These are phyloP conservation scores for Helianthus tuberosus DNA, from an alignment of 129 eudicot genomes.

Conservation along the genomic window DNA sequence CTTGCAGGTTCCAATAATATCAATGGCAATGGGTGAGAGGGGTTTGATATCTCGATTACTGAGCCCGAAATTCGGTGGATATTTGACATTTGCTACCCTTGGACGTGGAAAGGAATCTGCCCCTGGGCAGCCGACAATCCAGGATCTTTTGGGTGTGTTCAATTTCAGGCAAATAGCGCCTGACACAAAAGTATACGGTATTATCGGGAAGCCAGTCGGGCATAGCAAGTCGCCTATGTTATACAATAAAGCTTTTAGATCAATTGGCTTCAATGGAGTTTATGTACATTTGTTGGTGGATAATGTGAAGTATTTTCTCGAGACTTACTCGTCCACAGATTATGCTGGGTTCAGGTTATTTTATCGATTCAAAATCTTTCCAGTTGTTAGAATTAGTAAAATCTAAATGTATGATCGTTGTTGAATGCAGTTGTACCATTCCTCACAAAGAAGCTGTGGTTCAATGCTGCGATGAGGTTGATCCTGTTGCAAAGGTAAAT, in stretches of 20 bases:
- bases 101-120: conserved; percentile 78
- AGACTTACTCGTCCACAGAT: conserved; percentile 79
- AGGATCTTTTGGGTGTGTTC: conserved; percentile 68
- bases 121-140: conserved; percentile 92
- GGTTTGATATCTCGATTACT: conserved; percentile 85
- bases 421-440: conserved; percentile 79
- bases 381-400: not conserved
- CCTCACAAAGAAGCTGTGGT: conserved; percentile 86
- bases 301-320: conserved; percentile 56
- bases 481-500: conserved; percentile 84
- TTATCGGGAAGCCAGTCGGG: conserved; percentile 93
- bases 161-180: conserved; percentile 75
- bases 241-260: conserved; percentile 75
- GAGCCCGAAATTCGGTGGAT: conserved; percentile 92
- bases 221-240: conserved; percentile 88
- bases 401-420: not conserved
- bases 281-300: conserved; percentile 85
- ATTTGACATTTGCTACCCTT: conserved; percentile 81
- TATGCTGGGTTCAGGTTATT: conserved; percentile 86
- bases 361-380: conserved; percentile 15
- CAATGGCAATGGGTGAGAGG: conserved; percentile 94
- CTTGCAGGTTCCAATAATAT: conserved; percentile 87
- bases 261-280: conserved; percentile 84
- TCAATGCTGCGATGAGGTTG: conserved; percentile 78
- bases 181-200: conserved; percentile 82